Conservation (phyloP, 805 yeast species). For the Saccharomycopsis guyanensis region DNA sequence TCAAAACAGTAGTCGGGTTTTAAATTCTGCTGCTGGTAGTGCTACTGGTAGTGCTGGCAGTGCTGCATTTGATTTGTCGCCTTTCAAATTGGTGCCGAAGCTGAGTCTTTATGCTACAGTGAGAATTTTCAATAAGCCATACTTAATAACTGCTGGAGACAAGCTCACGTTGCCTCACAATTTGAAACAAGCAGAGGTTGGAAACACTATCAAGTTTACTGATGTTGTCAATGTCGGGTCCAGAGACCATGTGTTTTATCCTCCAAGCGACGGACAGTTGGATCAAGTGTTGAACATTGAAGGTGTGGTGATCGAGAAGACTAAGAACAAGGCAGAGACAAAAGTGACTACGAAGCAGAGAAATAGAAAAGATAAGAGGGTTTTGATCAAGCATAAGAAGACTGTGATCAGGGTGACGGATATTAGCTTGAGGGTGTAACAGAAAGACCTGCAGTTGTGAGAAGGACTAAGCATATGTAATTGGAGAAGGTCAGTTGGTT, state of each 20-base stretch:
- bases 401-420: slow-evolving; percentile 76
- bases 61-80: slow-evolving; percentile 37
- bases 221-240: slow-evolving; percentile 81
- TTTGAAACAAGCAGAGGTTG: slow-evolving; percentile 69
- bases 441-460: not conserved
- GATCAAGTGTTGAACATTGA: slow-evolving; percentile 51
- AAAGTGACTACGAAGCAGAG: slow-evolving; percentile 75
- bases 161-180: slow-evolving; percentile 70
- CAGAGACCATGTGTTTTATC: slow-evolving; percentile 58
- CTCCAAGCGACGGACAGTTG: slow-evolving; percentile 25
- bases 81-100: slow-evolving; percentile 57
- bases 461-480: too few relatives aligned
- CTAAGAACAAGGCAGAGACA: slow-evolving; percentile 68
- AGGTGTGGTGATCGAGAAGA: slow-evolving; percentile 81
- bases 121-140: slow-evolving; percentile 75
- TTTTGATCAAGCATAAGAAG: slow-evolving; percentile 58
- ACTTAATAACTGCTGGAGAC: slow-evolving; percentile 89
- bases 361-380: slow-evolving; percentile 64
- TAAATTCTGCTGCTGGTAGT: too few relatives aligned
- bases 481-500: too few relatives aligned
- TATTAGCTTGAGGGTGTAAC: slow-evolving; percentile 39
- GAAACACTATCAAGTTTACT: slow-evolving; percentile 68
- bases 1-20: not conserved
- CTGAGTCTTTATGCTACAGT: slow-evolving; percentile 74
- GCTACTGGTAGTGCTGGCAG: too few relatives aligned